Conservation (phyloP, 176 grass and related monocot genomes). For the Elymus sibiricus region DNA sequence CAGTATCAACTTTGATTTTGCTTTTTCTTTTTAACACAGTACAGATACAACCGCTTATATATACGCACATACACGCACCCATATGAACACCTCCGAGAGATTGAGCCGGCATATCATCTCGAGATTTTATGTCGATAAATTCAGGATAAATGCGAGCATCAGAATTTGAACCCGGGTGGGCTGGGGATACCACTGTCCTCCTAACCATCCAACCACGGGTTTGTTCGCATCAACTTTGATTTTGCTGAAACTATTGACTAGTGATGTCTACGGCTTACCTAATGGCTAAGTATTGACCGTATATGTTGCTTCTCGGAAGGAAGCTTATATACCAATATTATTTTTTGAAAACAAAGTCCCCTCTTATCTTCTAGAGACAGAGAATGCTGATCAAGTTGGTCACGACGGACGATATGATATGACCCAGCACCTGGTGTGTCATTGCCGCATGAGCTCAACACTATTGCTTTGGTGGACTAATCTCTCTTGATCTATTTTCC, state of each 20-base stretch:
- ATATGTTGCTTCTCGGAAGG: not conserved
- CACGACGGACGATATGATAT: not conserved
- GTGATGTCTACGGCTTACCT: slow-evolving; percentile 20
- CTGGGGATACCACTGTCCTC: too few species aligned
- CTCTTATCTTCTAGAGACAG: slow-evolving; percentile 9
- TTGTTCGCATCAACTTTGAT: not conserved
- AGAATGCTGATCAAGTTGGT: not conserved
- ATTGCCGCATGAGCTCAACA: not conserved
- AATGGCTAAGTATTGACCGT: slow-evolving; percentile 27
- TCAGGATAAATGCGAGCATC: too few species aligned
- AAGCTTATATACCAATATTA: not conserved
- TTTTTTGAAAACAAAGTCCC: not conserved
- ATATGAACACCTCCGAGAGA: too few species aligned
- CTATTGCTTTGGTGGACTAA: not conserved
- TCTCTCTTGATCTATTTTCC: not conserved
- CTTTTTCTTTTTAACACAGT: too few species aligned
- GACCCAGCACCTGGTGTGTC: not conserved
- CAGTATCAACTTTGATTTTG: not conserved
- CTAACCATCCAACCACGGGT: too few species aligned
- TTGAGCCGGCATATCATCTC: too few species aligned
- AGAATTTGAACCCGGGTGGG: too few species aligned
- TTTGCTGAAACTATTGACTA: not conserved
- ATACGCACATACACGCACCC: too few species aligned
- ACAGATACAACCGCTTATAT: too few species aligned
- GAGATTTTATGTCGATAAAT: too few species aligned